Percentiles rank a stretch among this genome's conserved stretches.
These are phyloP conservation scores for Aspergillus niger DNA, from an alignment of 2,329 filamentous ascomycete genomes.

Conservation along the genomic window DNA sequence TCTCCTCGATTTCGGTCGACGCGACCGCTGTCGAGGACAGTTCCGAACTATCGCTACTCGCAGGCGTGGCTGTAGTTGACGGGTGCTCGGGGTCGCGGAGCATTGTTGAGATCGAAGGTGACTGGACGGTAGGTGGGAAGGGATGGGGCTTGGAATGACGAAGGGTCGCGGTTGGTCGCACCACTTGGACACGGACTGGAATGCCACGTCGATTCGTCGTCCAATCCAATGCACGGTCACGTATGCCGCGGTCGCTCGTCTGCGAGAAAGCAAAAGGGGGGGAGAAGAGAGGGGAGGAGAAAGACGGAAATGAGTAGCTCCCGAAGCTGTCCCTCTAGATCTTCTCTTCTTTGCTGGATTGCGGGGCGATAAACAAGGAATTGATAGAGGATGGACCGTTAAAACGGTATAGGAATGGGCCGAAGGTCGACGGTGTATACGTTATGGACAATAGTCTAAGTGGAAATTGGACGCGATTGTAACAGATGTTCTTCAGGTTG, in stretches of 20 bases:
- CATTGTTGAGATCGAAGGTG: conserved; percentile 22
- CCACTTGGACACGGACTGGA: conserved; percentile 29
- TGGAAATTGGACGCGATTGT: conserved; percentile 1
- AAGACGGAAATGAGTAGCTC: conserved; percentile 11
- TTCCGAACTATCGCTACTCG: conserved; percentile 15
- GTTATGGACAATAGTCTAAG: not conserved
- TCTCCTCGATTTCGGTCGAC: conserved; percentile 16
- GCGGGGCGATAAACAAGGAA: not conserved
- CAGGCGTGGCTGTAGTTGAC: conserved; percentile 21
- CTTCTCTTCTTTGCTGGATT: not conserved
- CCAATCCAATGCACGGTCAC: conserved; percentile 24
- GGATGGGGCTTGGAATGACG: conserved; percentile 24
- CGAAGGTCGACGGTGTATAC: not conserved
- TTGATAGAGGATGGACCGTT: not conserved
- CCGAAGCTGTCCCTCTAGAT: conserved; percentile 4
- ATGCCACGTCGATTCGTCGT: conserved; percentile 35
- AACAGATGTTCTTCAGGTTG: conserved; percentile 14
- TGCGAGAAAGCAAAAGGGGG: conserved; percentile 11
- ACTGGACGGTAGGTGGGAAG: conserved; percentile 19
- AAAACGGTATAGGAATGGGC: not conserved
- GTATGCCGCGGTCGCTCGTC: conserved; percentile 14
- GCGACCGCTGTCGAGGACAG: conserved; percentile 15
- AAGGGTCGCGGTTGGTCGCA: conserved; percentile 21
- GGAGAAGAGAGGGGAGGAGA: not conserved
- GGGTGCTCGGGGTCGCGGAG: conserved; percentile 21